Conservation (phyloP, 2,329 filamentous ascomycete species). For the Exophiala oligosperma region DNA sequence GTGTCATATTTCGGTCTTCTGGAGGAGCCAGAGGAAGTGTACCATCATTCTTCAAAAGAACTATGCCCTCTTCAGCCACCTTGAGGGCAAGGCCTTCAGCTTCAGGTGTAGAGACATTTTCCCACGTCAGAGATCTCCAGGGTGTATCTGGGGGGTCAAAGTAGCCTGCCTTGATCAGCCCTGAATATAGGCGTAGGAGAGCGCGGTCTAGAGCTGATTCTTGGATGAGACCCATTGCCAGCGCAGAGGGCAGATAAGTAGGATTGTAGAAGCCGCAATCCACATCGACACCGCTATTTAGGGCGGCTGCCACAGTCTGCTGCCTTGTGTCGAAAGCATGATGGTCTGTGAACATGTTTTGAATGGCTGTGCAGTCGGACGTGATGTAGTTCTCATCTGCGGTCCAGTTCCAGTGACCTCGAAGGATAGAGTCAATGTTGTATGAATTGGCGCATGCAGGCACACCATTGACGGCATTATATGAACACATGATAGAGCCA, state of each 20-base stretch:
- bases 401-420: conserved; percentile 65
- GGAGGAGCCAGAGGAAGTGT: conserved; percentile 44
- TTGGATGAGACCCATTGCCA: conserved; percentile 44
- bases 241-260: conserved; percentile 43
- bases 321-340: conserved; percentile 43
- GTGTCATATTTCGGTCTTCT: conserved; percentile 34
- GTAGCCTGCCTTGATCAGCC: conserved; percentile 51
- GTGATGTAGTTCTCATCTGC: conserved; percentile 62
- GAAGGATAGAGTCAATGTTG: conserved; percentile 61
- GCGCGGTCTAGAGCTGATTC: conserved; percentile 47
- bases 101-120: conserved; percentile 56
- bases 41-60: conserved; percentile 55
- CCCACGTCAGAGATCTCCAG: conserved; percentile 55
- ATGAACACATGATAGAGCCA: conserved; percentile 60
- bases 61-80: conserved; percentile 50
- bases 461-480: conserved; percentile 65
- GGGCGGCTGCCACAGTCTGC: conserved; percentile 47
- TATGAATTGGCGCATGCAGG: conserved; percentile 64
- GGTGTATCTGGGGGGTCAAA: conserved; percentile 46
- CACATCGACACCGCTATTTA: conserved; percentile 54
- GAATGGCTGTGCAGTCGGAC: conserved; percentile 65
- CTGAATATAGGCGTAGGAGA: conserved; percentile 50
- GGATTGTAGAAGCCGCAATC: conserved; percentile 53
- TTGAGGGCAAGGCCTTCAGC: conserved; percentile 57
- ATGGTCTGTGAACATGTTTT: conserved; percentile 50